Percentiles rank a stretch among this genome's conserved stretches.
phyloP scores from a whole-genome alignment of 768 basidiomycete genomes.

The Tulasnella sp. region DNA sequence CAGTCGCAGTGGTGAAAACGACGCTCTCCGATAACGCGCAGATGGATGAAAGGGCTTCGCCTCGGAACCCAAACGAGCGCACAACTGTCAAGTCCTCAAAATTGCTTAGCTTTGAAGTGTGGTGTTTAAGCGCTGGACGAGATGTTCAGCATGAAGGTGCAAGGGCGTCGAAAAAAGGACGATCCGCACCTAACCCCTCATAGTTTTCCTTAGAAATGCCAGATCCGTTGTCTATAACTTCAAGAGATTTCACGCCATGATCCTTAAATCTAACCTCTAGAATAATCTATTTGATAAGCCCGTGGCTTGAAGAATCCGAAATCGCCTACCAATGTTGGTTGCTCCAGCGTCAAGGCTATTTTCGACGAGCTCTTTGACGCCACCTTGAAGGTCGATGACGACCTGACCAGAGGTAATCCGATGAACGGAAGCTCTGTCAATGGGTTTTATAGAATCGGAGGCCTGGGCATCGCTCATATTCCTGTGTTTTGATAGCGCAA shows the following conservation, averaged over 20 bases:
- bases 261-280: constrained; percentile 88
- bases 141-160: not conserved
- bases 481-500: not conserved
- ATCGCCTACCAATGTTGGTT: constrained; percentile 67
- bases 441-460: constrained; percentile 47
- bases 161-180: not conserved
- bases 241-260: constrained; percentile 73
- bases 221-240: constrained; percentile 88
- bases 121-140: constrained; percentile 75
- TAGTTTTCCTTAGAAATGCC: constrained; percentile 80
- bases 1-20: constrained; percentile 68
- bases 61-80: constrained; percentile 87
- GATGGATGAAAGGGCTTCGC: constrained; percentile 91
- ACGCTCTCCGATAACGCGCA: constrained; percentile 77
- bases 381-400: constrained; percentile 86
- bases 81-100: constrained; percentile 71
- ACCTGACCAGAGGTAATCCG: constrained; percentile 93
- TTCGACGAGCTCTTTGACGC: constrained; percentile 94
- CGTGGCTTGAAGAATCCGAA: not conserved
- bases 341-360: constrained; percentile 94
- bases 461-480: constrained; percentile 9
- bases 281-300: not conserved
- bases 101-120: constrained; percentile 84
- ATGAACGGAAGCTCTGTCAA: constrained; percentile 77
- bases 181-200: constrained; percentile 64